Percentiles rank a stretch among this genome's conserved stretches.
phyloP scores from a whole-genome alignment of 768 basidiomycete species.

The Hypholoma fasciculare region DNA sequence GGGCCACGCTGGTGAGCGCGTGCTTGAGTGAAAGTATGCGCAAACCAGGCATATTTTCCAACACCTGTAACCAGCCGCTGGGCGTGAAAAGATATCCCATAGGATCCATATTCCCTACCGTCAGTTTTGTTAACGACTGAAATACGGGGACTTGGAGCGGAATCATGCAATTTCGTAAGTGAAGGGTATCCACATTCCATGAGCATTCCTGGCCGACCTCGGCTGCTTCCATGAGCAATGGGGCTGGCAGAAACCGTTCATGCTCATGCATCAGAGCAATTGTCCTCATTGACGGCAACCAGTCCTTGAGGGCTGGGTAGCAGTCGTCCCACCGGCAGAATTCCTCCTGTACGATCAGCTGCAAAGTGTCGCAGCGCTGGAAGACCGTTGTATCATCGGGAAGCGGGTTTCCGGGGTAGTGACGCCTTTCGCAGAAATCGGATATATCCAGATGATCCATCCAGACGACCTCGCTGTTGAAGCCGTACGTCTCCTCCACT shows the following conservation, averaged over 20 bases:
- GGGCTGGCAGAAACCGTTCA: background rate
- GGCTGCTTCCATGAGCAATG: background rate
- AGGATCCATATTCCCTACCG: background rate
- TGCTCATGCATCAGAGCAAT: background rate
- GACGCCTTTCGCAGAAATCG: background rate
- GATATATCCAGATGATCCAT: background rate
- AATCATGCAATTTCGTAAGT: background rate
- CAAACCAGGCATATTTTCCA: background rate
- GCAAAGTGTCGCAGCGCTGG: background rate
- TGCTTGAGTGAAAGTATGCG: background rate
- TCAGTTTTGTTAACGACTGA: background rate
- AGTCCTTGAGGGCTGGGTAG: background rate
- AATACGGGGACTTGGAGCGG: background rate
- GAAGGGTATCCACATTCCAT: background rate
- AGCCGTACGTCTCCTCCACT: background rate
- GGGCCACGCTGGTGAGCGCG: background rate
- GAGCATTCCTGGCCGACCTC: background rate
- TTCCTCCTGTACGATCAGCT: background rate
- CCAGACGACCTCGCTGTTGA: background rate
- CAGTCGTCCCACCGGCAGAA: background rate
- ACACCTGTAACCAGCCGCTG: background rate
- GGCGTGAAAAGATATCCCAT: background rate
- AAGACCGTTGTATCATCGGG: background rate
- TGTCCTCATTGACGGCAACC: background rate
- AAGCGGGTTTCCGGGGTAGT: background rate